Percentiles rank a stretch among this genome's conserved stretches.
Conservation (phyloP, 768 basidiomycete genomes). For the Chlorophyllum brunneum region DNA sequence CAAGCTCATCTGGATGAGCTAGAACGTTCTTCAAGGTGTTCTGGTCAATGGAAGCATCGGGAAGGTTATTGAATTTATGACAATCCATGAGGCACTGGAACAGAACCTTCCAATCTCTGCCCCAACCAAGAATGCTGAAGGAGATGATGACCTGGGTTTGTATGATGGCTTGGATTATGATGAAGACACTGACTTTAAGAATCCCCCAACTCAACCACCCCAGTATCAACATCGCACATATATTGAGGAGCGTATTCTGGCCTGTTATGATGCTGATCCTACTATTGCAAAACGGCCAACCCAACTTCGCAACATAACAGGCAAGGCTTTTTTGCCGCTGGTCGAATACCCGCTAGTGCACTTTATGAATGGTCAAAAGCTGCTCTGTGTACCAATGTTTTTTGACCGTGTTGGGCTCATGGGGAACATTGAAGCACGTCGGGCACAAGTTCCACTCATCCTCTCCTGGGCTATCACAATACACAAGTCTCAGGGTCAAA, state of each 20-base stretch:
- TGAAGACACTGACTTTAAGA: neutral
- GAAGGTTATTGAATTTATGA: constrained; percentile 45
- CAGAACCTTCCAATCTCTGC: constrained; percentile 32
- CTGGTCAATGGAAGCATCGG: constrained; percentile 71
- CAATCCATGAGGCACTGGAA: constrained; percentile 41
- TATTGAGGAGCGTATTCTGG: constrained; percentile 1
- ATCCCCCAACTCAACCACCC: neutral
- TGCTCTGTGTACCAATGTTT: constrained; percentile 49
- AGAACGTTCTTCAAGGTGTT: constrained; percentile 61
- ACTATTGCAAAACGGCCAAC: neutral
- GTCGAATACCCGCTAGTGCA: constrained; percentile 54
- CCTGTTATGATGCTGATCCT: neutral
- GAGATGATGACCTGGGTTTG: neutral
- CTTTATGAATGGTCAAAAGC: constrained; percentile 45
- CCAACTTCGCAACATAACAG: neutral
- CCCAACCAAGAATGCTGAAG: constrained; percentile 5
- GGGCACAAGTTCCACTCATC: constrained; percentile 52
- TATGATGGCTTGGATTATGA: constrained; percentile 7
- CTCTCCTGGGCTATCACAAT: constrained; percentile 83
- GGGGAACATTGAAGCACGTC: constrained; percentile 53
- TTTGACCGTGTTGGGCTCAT: constrained; percentile 55
- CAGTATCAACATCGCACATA: neutral
- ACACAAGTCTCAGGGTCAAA: constrained; percentile 90
- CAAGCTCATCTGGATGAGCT: neutral
- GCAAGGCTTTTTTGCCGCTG: neutral